These are phyloP conservation scores for Leccinellum albellum DNA, from an alignment of 768 basidiomycete genomes.

Conservation along the genomic window DNA sequence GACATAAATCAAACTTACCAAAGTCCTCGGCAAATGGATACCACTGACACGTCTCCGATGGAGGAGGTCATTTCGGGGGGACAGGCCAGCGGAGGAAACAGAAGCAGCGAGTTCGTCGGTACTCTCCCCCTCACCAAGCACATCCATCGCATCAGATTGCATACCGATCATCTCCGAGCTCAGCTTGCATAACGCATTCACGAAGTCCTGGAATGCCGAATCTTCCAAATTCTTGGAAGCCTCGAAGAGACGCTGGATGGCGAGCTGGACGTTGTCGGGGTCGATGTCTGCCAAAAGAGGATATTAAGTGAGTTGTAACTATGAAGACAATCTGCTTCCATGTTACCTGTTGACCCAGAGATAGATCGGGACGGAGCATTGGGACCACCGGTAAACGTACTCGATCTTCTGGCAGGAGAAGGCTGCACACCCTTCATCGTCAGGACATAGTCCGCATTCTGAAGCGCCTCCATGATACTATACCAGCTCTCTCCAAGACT, in stretches of 20 bases:
- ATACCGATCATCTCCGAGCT: slow-evolving; percentile 93
- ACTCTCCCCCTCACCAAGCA: slow-evolving; percentile 29
- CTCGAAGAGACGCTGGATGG: slow-evolving; percentile 85
- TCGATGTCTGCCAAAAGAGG: slow-evolving; percentile 72
- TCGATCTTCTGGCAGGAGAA: slow-evolving; percentile 31
- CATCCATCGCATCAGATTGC: slow-evolving; percentile 47
- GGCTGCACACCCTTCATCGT: slow-evolving; percentile 50
- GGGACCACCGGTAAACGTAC: slow-evolving; percentile 32
- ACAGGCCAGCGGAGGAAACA: slow-evolving; percentile 34
- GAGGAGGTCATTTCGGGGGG: slow-evolving; percentile 40
- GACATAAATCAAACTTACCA: slow-evolving; percentile 47
- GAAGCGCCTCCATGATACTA: slow-evolving; percentile 81
- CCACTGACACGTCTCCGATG: slow-evolving; percentile 81
- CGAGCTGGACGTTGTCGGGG: slow-evolving; percentile 63
- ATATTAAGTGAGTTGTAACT: slow-evolving; percentile 39
- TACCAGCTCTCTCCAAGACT: slow-evolving; percentile 92
- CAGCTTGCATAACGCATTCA: slow-evolving; percentile 73
- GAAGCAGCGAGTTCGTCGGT: slow-evolving; percentile 33
- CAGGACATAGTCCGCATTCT: slow-evolving; percentile 93
- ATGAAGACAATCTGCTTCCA: slow-evolving; percentile 12
- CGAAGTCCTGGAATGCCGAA: slow-evolving; percentile 73
- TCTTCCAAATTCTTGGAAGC: slow-evolving; percentile 83
- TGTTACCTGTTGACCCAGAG: slow-evolving; percentile 27
- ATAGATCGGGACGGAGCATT: slow-evolving; percentile 36
- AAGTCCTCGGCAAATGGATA: slow-evolving; percentile 74